These are phyloP conservation scores for Eucalyptus caleyi DNA, from an alignment of 345 rosid species.

Conservation along the genomic window DNA sequence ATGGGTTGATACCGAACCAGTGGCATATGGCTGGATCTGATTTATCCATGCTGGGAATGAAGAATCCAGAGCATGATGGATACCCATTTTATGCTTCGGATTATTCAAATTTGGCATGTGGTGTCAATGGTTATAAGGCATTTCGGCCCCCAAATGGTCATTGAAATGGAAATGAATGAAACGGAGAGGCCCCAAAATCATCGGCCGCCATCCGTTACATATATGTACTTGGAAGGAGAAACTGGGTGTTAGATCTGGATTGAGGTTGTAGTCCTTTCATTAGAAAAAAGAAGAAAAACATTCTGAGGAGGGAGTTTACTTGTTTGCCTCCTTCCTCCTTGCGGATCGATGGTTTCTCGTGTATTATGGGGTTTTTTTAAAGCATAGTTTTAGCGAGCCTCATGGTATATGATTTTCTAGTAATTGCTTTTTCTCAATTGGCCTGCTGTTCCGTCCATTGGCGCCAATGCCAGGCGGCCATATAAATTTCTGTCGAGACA, in stretches of 20 bases:
- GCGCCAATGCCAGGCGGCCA: background rate
- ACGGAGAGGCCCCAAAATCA: background rate
- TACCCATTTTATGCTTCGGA: conserved; percentile 33
- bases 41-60: conserved; percentile 39
- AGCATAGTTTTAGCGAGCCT: background rate
- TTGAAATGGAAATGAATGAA: conserved; percentile 8
- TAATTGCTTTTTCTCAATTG: background rate
- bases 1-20: conserved; percentile 34
- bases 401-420: background rate
- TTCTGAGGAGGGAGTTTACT: conserved; percentile 38
- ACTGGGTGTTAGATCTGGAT: conserved; percentile 30
- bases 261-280: conserved; percentile 41
- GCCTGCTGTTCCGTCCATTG: background rate
- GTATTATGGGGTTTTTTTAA: background rate
- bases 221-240: conserved; percentile 9
- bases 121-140: conserved; percentile 46
- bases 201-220: conserved; percentile 9
- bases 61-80: conserved; percentile 36
- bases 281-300: conserved; percentile 7
- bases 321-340: conserved; percentile 7
- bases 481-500: background rate
- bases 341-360: background rate
- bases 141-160: conserved; percentile 76
- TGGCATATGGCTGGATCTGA: conserved; percentile 63
- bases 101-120: conserved; percentile 41